Percentiles rank a stretch among this genome's conserved stretches.
Evolutionary conservation across 257 asterid genomes (phyloP).

Genomic region (Thymus quinquecostatus): DNA sequence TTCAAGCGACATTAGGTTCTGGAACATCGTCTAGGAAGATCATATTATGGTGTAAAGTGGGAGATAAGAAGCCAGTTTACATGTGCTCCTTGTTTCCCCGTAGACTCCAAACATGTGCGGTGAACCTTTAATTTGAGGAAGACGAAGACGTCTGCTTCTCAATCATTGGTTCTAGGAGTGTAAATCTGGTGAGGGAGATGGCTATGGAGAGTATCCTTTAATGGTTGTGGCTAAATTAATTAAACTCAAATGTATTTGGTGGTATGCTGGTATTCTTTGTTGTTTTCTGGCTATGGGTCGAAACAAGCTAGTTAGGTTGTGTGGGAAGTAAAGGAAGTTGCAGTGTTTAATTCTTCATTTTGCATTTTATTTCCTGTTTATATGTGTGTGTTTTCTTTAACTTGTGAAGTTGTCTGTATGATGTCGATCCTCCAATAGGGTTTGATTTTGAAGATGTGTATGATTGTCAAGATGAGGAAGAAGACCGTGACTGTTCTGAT

Average conservation of each 20-base stretch:
- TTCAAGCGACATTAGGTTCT: constrained; percentile 81
- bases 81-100: constrained; percentile 77
- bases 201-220: constrained; percentile 66
- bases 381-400: constrained; percentile 27
- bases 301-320: constrained; percentile 12
- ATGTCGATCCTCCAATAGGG: constrained; percentile 37
- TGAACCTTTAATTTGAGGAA: constrained; percentile 88
- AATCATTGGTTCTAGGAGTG: constrained; percentile 67
- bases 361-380: background rate
- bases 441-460: constrained; percentile 57
- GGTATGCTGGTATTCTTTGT: too few relatives aligned
- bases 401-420: constrained; percentile 58
- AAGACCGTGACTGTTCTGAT: constrained; percentile 54
- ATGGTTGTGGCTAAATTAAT: background rate
- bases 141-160: constrained; percentile 77
- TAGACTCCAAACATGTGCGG: constrained; percentile 65
- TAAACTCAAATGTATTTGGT: too few relatives aligned
- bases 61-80: constrained; percentile 73
- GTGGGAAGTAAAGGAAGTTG: background rate
- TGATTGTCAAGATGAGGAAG: constrained; percentile 30
- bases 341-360: background rate
- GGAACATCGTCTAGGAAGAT: constrained; percentile 63
- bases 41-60: constrained; percentile 76
- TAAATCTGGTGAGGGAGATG: constrained; percentile 61
- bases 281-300: background rate